Evolutionary conservation across 2,329 filamentous ascomycete species (phyloP), one percentile per base, ranked within the genome.

Genomic region (Alternaria consortialis): DNA sequence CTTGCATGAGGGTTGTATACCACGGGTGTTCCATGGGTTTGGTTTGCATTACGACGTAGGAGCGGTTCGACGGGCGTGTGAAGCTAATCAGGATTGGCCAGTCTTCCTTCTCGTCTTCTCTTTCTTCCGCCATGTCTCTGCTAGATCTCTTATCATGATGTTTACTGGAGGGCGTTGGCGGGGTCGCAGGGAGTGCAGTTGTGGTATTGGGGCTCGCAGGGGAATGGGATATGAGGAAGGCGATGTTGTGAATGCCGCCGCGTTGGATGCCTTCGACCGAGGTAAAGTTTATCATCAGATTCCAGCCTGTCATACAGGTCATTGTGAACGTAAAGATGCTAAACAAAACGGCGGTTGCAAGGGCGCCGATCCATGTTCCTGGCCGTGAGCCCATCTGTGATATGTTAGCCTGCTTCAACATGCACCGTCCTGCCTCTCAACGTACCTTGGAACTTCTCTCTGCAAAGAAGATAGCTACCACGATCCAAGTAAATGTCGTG

Each of bases 1-100:
- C 98, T 29, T 83, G 80, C 63, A 86, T 83, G 8, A 80, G 80
- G 2, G 91, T 92, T 1, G 95, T 81, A 69, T 97, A 87, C 89
- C 93, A 99, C 0, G 93, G 92, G 68, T 97, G 97, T 68, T 95
- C 90, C 9, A 91, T 90, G 0, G 87, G 85, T 3, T 87, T 82
- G 0, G 91, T 92, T 62, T 87, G 85, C 2, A 97, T 82, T 40
- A 98, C 90, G 12, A 92, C 93, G 74, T 97, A 98, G 11, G 9
- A 74, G 59, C n/a, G 65, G 59, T 56, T 56, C 17, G 36, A 36
- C 8, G 53, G 29, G 7, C 57, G 57, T 7, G 43, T 56, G 25
- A 60, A 37, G 23, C 43, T 60, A 0, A 52, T 56, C 4, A 60
- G 23, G 17, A 60, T 31, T 2, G 52, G 57, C 70, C 70, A 72